Evolutionary conservation across 148 eudicot genomes (phyloP).

Genomic region (Persicaria tinctoria): DNA sequence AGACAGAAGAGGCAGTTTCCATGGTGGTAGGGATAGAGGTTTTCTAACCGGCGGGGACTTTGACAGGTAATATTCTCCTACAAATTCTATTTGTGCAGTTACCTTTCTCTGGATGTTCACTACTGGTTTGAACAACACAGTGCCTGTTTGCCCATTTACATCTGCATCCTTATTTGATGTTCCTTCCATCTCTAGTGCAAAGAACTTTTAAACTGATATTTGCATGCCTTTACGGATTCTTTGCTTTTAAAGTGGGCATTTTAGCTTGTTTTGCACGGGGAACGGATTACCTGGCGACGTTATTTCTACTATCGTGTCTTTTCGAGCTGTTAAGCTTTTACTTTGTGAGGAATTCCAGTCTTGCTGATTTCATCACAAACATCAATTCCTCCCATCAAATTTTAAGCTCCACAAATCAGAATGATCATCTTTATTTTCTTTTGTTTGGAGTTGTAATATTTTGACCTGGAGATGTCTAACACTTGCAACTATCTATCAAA

Average conservation of each 20-base stretch:
- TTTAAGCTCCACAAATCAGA: background rate
- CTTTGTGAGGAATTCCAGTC: background rate
- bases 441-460: background rate
- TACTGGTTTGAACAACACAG: background rate
- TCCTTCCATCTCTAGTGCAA: too few relatives aligned
- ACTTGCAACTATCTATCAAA: background rate
- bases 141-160: background rate
- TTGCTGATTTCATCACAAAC: background rate
- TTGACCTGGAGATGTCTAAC: background rate
- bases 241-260: too few relatives aligned
- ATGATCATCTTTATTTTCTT: background rate
- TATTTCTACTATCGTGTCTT: too few relatives aligned
- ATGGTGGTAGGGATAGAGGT: constrained; percentile 74
- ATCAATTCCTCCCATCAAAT: background rate
- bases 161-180: background rate
- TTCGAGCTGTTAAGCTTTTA: background rate
- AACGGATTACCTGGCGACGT: too few relatives aligned
- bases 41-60: constrained; percentile 49
- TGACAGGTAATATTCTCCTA: constrained; percentile 48
- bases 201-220: too few relatives aligned
- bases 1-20: constrained; percentile 53
- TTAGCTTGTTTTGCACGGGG: too few relatives aligned
- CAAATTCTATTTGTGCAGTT: background rate
- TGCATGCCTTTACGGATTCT: too few relatives aligned
- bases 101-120: background rate